phyloP scores from a whole-genome alignment of 768 basidiomycete species.

The Plicaturopsis crispa region DNA sequence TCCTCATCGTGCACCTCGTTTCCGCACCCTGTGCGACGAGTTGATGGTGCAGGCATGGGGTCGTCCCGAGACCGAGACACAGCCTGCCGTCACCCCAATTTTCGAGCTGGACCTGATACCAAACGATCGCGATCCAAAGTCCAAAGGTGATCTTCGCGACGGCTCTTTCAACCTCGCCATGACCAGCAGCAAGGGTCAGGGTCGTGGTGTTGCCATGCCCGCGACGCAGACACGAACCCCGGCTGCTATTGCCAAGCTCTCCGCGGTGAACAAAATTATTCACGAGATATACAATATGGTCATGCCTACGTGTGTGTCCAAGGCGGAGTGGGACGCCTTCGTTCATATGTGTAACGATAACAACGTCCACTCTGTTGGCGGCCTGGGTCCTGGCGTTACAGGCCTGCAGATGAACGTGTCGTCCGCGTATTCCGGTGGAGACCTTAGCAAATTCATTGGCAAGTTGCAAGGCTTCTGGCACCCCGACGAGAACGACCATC shows the following conservation, averaged over 20 bases:
- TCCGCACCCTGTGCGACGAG: too few species aligned
- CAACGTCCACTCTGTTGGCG: constrained; percentile 10
- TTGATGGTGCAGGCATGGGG: too few species aligned
- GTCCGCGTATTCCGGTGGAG: constrained; percentile 5
- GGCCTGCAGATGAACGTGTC: constrained; percentile 9
- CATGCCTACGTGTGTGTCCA: constrained; percentile 7
- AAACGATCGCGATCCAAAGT: background rate
- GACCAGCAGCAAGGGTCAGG: constrained; percentile 9
- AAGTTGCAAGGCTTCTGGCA: constrained; percentile 5
- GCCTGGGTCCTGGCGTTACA: constrained; percentile 3
- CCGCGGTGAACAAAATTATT: constrained; percentile 1
- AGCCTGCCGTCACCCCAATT: too few species aligned
- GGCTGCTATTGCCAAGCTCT: background rate
- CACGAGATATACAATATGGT: constrained; percentile 4
- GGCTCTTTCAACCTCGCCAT: constrained; percentile 9
- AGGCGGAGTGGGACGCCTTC: constrained; percentile 9
- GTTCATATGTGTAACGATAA: constrained; percentile 3
- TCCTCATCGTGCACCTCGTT: too few species aligned
- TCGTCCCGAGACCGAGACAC: too few species aligned
- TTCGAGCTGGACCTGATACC: background rate
- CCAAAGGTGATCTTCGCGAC: background rate
- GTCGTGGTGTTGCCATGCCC: constrained; percentile 4
- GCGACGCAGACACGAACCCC: constrained; percentile 8
- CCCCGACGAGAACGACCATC: constrained; percentile 5
- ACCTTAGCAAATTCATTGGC: constrained; percentile 1